Percentiles rank a stretch among this genome's conserved stretches.
Conservation (phyloP, 352 stramenopile species). For the Nothophytophthora sp. region DNA sequence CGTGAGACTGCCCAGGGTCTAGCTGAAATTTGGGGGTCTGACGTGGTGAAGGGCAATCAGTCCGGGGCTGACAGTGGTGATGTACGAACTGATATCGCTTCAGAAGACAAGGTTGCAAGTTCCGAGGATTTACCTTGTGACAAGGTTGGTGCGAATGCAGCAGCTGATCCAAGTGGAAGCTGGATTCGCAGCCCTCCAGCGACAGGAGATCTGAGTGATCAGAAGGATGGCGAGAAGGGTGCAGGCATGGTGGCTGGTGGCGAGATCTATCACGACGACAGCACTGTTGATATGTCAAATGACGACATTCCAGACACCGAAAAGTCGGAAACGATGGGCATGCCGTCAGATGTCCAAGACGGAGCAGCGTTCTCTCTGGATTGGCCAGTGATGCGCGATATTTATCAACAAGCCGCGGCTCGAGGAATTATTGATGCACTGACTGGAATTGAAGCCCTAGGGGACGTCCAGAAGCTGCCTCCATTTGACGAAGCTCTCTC, state of each 20-base stretch:
- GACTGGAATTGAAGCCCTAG: slow-evolving; percentile 13
- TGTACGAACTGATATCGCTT: neutral
- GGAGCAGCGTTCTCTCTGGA: slow-evolving; percentile 1
- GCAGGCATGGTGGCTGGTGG: neutral
- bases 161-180: neutral
- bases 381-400: slow-evolving; percentile 6
- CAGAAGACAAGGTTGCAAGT: neutral
- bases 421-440: slow-evolving; percentile 22
- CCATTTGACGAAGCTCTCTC: neutral
- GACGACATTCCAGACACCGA: neutral
- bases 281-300: slow-evolving; percentile 2
- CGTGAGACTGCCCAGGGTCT: no score
- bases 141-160: neutral
- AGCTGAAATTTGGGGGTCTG: no score
- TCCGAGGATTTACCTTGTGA: neutral
- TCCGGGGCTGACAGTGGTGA: neutral
- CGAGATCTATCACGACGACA: neutral
- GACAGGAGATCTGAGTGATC: neutral
- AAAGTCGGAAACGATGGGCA: slow-evolving; percentile 14
- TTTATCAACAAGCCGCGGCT: slow-evolving; percentile 7
- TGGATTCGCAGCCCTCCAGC: neutral
- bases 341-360: slow-evolving; percentile 1
- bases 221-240: slow-evolving; percentile 14
- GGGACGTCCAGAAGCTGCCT: slow-evolving; percentile 5
- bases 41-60: neutral